Base-by-base conservation (phyloP, 352 stramenopile species). In the Phytophthora sojae region DNA sequence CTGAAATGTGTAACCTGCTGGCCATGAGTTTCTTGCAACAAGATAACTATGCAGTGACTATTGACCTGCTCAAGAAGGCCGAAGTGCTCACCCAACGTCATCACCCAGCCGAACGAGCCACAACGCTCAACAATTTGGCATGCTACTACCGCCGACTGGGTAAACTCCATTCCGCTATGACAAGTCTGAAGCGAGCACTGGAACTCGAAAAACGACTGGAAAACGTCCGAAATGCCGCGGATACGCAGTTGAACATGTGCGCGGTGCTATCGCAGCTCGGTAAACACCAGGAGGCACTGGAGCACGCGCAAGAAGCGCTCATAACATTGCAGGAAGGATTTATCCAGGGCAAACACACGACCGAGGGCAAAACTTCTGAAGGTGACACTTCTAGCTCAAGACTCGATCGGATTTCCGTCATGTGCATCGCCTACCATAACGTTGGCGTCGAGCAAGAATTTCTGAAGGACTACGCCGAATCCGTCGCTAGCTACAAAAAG, bases 351-450 rank as follows among this genome's bases (percentile, higher is more conserved):
- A 79, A 72, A 53, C 56, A 59, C 19, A 45, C 29, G 7, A 56
- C 49, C 29, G 57, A 52, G 21, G 11, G 15, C 15, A 54, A 54
- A 54, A 57, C 17, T 45, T 47, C 58, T 12, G 25, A 42, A 37
- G 63, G 11, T 2, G 61, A 63, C 14, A 59, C 50, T 11, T 54
- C 60, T 45, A 67, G 39, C 21, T 32, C 66, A 5, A 67, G 47
- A 51, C 61, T 90, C 2, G 94, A 98, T 62, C 81, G 92, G 35
- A 90, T 98, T 17, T 96, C 94, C 0, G 94, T 98, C 52, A 88
- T 98, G 70, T 96, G 90, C 54, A 98, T 98, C 58, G 93, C 94
- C 12, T 98, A 98, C 71, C 95, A 98, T 73, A 98, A 98, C 67
- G 92, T 98, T 58, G 95, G 93, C 29, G 95, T 98, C 9, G 95